Base-by-base conservation (phyloP, 805 yeast genomes). In the Metschnikowia lachancei region DNA sequence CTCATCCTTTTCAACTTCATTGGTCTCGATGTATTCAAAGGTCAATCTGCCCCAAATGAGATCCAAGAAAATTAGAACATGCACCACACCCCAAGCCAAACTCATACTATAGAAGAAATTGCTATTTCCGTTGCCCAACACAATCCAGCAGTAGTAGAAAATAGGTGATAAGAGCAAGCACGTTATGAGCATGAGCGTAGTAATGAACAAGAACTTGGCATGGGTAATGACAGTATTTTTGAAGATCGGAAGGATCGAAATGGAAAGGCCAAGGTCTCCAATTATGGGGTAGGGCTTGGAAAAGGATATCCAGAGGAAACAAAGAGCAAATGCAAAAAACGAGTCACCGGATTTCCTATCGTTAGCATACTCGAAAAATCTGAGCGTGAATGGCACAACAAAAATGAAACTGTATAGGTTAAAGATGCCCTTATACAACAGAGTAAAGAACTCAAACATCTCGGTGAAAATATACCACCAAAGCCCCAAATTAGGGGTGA, bases 381-480 rank as follows among this genome's bases (percentile, higher is more conserved):
- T 74, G 11, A 88, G 58, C 0, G 96, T 77, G 16, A 92, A 57
- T 13, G 98, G 98, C 1, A 86, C 49, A 3, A 83, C 73, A 62
- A 87, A 86, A 2, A 83, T 68, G 16, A 81, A 70, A 13, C 82
- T 66, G 65, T 83, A 89, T 38, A 91, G 59, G 58, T 90, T 91
- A 80, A 91, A 94, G 17, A 90, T 83, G 10, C 89, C 82, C 33
- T 83, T 69, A 72, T 87, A 94, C 59, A 94, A 90, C 17, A 87
- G 82, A 24, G 84, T 77, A 74, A 92, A 94, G 61, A 82, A 86
- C 45, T 85, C 94, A 67, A 94, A 94, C 81, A 94, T 87, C 65
- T 94, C 99, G 35, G 92, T 86, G 72, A 94, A 94, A 58, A 91
- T 82, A 69, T 94, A 94, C 99, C 99, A 94, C 99, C 99, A 94